These are phyloP conservation scores for Irpex sp. DNA, from an alignment of 1,284 basidiomycete genomes.

Conservation along the genomic window DNA sequence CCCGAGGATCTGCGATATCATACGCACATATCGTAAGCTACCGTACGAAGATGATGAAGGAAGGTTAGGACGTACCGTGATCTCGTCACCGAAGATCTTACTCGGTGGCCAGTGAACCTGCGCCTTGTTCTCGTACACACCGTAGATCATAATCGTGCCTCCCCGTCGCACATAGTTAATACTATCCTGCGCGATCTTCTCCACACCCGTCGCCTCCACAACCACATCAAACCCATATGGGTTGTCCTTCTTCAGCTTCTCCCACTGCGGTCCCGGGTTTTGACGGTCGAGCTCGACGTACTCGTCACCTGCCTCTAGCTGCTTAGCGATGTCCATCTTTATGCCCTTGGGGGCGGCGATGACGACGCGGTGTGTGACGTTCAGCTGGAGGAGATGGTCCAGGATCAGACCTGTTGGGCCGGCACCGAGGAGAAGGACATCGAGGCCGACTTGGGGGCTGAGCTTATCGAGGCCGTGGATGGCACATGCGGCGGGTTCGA, in stretches of 20 bases:
- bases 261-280: conserved; percentile 79
- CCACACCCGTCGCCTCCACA: conserved; percentile 43
- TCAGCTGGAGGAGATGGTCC: too few relatives aligned
- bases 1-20: conserved; percentile 60
- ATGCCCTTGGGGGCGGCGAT: too few relatives aligned
- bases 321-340: conserved; percentile 7
- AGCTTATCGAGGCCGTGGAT: too few relatives aligned
- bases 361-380: too few relatives aligned
- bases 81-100: conserved; percentile 45
- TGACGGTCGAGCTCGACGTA: conserved; percentile 81
- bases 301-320: conserved; percentile 74
- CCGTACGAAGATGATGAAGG: not conserved
- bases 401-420: too few relatives aligned
- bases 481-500: conserved; percentile 41
- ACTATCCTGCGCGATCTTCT: conserved; percentile 51
- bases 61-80: not conserved
- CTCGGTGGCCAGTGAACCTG: conserved; percentile 54
- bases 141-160: conserved; percentile 49
- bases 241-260: conserved; percentile 71
- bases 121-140: conserved; percentile 55
- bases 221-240: conserved; percentile 88
- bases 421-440: too few relatives aligned
- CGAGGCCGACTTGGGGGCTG: too few relatives aligned
- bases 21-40: too few relatives aligned
- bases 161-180: conserved; percentile 61